A percentile compares a stretch with the other conserved stretches of the same genome.
These are phyloP conservation scores for Fusarium marasasianum DNA, from an alignment of 2,329 filamentous ascomycete genomes.

Conservation along the genomic window DNA sequence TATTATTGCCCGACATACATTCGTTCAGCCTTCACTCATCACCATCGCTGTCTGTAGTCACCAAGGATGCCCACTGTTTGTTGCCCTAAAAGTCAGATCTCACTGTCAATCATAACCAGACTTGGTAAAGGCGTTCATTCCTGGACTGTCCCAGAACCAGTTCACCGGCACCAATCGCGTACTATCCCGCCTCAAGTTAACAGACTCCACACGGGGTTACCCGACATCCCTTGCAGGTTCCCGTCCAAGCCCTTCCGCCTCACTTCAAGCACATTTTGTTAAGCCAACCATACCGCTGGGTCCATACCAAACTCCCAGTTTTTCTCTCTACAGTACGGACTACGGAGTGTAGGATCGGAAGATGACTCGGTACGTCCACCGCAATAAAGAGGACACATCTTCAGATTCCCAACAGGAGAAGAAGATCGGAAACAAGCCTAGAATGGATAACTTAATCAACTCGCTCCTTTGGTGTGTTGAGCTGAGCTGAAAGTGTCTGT, in stretches of 20 bases:
- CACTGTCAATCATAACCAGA: slow-evolving; percentile 34
- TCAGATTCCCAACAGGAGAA: neutral
- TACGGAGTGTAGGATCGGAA: neutral
- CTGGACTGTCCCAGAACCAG: slow-evolving; percentile 40
- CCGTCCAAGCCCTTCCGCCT: slow-evolving; percentile 36
- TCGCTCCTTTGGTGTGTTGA: neutral
- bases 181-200: slow-evolving; percentile 40
- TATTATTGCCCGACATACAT: neutral
- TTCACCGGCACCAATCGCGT: slow-evolving; percentile 45
- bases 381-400: neutral
- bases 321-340: neutral
- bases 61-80: slow-evolving; percentile 13
- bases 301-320: slow-evolving; percentile 2
- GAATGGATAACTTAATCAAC: neutral
- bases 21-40: slow-evolving; percentile 20
- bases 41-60: slow-evolving; percentile 9
- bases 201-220: slow-evolving; percentile 42
- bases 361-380: neutral
- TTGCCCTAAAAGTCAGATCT: slow-evolving; percentile 26
- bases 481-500: slow-evolving; percentile 25
- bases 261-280: slow-evolving; percentile 33
- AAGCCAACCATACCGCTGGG: slow-evolving; percentile 33
- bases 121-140: slow-evolving; percentile 31
- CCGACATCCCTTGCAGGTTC: slow-evolving; percentile 41
- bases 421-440: neutral